phyloP scores from a whole-genome alignment of 352 stramenopile species.

The Halophytophthora polymorphica region DNA sequence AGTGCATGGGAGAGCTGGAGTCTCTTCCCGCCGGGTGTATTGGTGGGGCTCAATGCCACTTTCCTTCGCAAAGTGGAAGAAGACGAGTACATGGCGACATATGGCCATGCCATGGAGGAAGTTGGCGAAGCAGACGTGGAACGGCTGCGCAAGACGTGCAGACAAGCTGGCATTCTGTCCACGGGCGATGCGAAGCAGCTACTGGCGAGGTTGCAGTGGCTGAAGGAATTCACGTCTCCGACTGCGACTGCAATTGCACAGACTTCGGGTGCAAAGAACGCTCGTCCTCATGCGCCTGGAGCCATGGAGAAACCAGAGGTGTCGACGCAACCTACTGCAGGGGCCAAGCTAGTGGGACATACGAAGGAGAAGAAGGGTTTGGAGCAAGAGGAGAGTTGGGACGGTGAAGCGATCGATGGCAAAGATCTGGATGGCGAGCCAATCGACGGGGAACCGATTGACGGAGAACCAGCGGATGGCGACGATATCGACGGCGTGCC shows the following conservation, averaged over 20 bases:
- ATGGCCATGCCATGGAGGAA: slow-evolving; percentile 10
- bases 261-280: slow-evolving; percentile 1
- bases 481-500: slow-evolving; percentile 10
- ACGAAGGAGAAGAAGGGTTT: slow-evolving; percentile 1
- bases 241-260: slow-evolving; percentile 10
- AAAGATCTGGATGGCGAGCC: slow-evolving; percentile 42
- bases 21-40: slow-evolving; percentile 66
- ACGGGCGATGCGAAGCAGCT: slow-evolving; percentile 41
- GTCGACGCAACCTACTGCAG: background rate
- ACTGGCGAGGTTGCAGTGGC: slow-evolving; percentile 51
- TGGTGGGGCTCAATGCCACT: slow-evolving; percentile 79
- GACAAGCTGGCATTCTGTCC: slow-evolving; percentile 59
- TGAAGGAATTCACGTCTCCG: slow-evolving; percentile 67
- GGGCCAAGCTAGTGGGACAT: background rate
- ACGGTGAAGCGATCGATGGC: slow-evolving; percentile 33
- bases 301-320: background rate
- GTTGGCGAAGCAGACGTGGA: slow-evolving; percentile 41
- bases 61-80: slow-evolving; percentile 77
- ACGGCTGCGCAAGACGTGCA: slow-evolving; percentile 61
- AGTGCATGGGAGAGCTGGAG: slow-evolving; percentile 79
- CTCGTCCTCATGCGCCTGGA: background rate
- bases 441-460: slow-evolving; percentile 22
- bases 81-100: slow-evolving; percentile 31
- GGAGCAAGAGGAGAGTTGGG: slow-evolving; percentile 16
- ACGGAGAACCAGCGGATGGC: slow-evolving; percentile 13